A percentile compares a stretch with the other conserved stretches of the same genome.
These are phyloP conservation scores for Tilletiopsis washingtonensis DNA, from an alignment of 1,284 basidiomycete species.

Conservation along the genomic window DNA sequence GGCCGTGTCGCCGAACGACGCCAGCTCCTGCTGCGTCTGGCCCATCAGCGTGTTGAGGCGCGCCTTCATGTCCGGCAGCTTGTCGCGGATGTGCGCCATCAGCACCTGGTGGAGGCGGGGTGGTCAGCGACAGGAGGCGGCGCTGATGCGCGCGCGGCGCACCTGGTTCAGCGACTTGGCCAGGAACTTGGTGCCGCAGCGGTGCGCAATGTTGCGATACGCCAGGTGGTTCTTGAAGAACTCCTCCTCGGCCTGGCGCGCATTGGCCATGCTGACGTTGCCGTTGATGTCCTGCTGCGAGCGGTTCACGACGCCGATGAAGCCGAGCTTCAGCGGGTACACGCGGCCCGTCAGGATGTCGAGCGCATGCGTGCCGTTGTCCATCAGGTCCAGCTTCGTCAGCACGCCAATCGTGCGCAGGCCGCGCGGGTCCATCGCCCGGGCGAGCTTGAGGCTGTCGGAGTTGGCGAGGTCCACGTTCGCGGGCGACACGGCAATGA, in stretches of 20 bases:
- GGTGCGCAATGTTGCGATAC: slow-evolving; percentile 92
- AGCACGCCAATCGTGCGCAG: slow-evolving; percentile 90
- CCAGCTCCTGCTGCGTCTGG: slow-evolving; percentile 95
- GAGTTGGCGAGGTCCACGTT: slow-evolving; percentile 99
- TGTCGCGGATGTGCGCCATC: slow-evolving; percentile 96
- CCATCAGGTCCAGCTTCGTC: slow-evolving; percentile 97
- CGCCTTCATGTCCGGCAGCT: slow-evolving; percentile 99
- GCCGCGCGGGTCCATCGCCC: slow-evolving; percentile 88
- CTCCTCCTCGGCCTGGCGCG: slow-evolving; percentile 75
- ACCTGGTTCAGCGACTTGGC: slow-evolving; percentile 83
- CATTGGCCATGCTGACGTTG: slow-evolving; percentile 76
- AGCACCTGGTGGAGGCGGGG: slow-evolving; percentile 55
- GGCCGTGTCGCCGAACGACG: slow-evolving; percentile 88
- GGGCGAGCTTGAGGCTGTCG: slow-evolving; percentile 90
- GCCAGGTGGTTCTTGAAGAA: slow-evolving; percentile 86
- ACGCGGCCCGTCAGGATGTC: slow-evolving; percentile 93
- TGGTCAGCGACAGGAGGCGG: background rate
- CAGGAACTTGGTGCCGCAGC: slow-evolving; percentile 90
- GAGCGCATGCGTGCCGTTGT: slow-evolving; percentile 91
- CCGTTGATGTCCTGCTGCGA: slow-evolving; percentile 96
- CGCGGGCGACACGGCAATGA: slow-evolving; percentile 89
- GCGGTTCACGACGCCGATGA: slow-evolving; percentile 94
- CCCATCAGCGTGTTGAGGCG: slow-evolving; percentile 96
- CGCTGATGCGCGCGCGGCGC: background rate
- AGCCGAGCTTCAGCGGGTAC: slow-evolving; percentile 94